Conservation (phyloP, 192 early-diverging fungal genomes). For the Entomortierella beljakovae region DNA sequence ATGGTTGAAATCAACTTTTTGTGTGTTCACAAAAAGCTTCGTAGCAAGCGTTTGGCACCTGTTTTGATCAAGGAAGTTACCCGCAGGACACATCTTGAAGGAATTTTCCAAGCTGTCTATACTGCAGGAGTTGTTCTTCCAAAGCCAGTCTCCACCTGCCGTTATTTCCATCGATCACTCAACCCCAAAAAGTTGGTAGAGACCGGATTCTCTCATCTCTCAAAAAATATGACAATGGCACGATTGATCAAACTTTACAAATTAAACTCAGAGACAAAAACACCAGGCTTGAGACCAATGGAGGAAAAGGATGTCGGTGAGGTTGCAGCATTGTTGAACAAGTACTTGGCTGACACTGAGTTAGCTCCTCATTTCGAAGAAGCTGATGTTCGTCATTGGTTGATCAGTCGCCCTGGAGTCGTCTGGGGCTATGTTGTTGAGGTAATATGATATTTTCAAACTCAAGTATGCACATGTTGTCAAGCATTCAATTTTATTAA, state of each 20-base stretch:
- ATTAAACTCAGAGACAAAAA: slow-evolving; percentile 68
- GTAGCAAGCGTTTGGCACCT: slow-evolving; percentile 94
- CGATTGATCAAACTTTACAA: slow-evolving; percentile 79
- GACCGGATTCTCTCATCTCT: slow-evolving; percentile 89
- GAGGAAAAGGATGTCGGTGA: slow-evolving; percentile 76
- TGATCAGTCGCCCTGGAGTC: slow-evolving; percentile 85
- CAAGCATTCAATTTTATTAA: not conserved
- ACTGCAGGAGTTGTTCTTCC: slow-evolving; percentile 94
- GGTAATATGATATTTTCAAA: slow-evolving; percentile 42
- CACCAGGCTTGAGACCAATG: slow-evolving; percentile 86
- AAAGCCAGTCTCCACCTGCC: slow-evolving; percentile 79
- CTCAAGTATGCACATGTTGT: not conserved
- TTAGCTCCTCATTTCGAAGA: slow-evolving; percentile 83
- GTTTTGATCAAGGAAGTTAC: slow-evolving; percentile 98
- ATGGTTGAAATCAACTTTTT: slow-evolving; percentile 99
- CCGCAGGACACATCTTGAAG: slow-evolving; percentile 87
- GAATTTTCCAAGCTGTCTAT: slow-evolving; percentile 98
- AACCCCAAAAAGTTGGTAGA: slow-evolving; percentile 97
- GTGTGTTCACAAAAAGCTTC: slow-evolving; percentile 95
- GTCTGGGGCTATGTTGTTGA: slow-evolving; percentile 97
- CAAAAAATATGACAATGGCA: slow-evolving; percentile 77
- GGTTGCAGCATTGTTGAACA: slow-evolving; percentile 81
- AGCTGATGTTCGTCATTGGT: slow-evolving; percentile 93
- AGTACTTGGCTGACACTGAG: slow-evolving; percentile 75
- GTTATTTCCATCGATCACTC: slow-evolving; percentile 94